phyloP scores from a whole-genome alignment of 768 basidiomycete genomes.

The Clathrus columnatus region DNA sequence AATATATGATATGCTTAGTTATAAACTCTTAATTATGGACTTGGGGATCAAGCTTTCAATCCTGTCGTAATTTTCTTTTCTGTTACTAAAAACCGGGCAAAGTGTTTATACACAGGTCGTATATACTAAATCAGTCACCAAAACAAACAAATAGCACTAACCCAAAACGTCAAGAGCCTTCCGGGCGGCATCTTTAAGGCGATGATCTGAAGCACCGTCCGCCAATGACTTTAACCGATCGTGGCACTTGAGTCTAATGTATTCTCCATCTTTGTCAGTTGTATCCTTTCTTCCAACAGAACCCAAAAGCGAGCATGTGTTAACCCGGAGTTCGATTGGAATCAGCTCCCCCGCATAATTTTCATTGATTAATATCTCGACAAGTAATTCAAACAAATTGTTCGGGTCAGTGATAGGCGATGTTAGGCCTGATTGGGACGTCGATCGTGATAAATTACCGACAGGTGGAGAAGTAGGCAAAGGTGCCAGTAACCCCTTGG shows the following conservation, averaged over 20 bases:
- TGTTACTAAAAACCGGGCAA: too few species aligned
- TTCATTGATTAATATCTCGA: conserved; percentile 46
- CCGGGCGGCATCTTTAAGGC: conserved; percentile 1
- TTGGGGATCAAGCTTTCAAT: too few species aligned
- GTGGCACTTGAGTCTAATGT: background rate
- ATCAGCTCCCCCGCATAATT: conserved; percentile 20
- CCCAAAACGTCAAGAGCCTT: conserved; percentile 3
- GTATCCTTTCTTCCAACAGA: conserved; percentile 50
- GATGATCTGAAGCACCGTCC: background rate
- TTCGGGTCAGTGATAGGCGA: conserved; percentile 41
- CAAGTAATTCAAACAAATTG: conserved; percentile 58
- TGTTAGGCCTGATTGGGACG: conserved; percentile 24
- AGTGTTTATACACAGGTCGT: conserved; percentile 12
- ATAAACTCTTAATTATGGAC: too few species aligned
- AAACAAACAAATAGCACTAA: background rate
- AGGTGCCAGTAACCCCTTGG: conserved; percentile 48
- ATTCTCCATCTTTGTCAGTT: conserved; percentile 28
- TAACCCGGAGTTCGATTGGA: conserved; percentile 68
- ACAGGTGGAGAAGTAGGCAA: conserved; percentile 30
- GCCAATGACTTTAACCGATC: background rate
- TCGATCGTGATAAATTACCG: conserved; percentile 21
- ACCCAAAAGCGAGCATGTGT: conserved; percentile 63
- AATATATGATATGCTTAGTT: too few species aligned
- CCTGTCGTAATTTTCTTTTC: too few species aligned
- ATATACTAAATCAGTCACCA: background rate